Evolutionary conservation across 345 rosid genomes (phyloP).

Genomic region (Dimocarpus longan): DNA sequence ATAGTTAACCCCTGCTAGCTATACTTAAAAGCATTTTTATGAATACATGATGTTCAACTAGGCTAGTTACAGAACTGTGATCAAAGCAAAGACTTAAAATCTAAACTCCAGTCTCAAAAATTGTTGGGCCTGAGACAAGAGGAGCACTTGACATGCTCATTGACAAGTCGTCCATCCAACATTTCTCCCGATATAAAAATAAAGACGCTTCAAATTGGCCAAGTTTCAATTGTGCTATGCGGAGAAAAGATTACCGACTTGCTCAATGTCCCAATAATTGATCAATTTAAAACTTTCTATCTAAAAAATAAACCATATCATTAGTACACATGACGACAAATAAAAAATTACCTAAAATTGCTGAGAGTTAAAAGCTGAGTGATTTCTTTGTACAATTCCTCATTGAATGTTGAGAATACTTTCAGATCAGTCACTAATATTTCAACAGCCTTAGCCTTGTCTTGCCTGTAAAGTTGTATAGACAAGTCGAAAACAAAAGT

Average conservation of each 20-base stretch:
- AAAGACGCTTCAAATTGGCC: not conserved
- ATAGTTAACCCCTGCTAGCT: not conserved
- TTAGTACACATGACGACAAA: not conserved
- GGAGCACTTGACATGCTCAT: too few relatives aligned
- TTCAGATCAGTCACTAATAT: constrained; percentile 67
- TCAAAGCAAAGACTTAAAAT: too few relatives aligned
- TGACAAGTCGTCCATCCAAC: too few relatives aligned
- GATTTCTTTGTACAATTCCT: constrained; percentile 73
- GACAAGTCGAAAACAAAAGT: constrained; percentile 7
- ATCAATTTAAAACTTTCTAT: constrained; percentile 13
- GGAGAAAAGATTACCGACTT: not conserved
- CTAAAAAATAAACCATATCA: not conserved
- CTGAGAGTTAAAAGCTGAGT: constrained; percentile 70
- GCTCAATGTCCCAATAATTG: not conserved
- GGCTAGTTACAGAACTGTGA: not conserved
- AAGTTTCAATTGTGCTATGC: constrained; percentile 10
- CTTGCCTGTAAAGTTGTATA: constrained; percentile 49
- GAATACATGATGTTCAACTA: not conserved
- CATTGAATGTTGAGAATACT: constrained; percentile 71
- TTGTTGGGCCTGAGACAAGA: not conserved
- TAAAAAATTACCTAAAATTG: constrained; percentile 60
- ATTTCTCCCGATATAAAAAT: not conserved
- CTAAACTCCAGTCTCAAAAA: not conserved
- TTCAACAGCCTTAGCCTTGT: constrained; percentile 81
- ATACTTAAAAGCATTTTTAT: not conserved